A percentile compares a stretch with the other conserved stretches of the same genome.
Conservation (phyloP, 2,329 filamentous ascomycete species). For the Coniochaeta prunicola region DNA sequence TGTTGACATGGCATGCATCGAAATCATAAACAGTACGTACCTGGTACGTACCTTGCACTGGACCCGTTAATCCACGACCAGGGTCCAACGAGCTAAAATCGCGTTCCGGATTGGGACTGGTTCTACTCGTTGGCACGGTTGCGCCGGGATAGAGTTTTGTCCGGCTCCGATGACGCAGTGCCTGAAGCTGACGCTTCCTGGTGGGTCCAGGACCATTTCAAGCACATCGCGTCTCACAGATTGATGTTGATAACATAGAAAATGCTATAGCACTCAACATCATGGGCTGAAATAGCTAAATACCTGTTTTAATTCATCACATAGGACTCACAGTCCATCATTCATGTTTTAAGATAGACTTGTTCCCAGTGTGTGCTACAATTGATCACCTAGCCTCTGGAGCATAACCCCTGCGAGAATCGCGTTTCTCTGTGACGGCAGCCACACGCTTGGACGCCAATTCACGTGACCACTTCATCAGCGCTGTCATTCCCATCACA, state of each 20-base stretch:
- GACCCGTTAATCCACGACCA: background rate
- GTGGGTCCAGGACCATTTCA: background rate
- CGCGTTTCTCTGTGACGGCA: background rate
- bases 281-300: background rate
- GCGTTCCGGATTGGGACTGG: background rate
- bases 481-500: background rate
- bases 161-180: background rate
- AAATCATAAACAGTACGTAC: conserved; percentile 1
- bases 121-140: background rate
- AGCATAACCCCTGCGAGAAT: background rate
- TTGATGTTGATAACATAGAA: background rate
- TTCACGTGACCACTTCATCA: background rate
- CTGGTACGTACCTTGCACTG: background rate
- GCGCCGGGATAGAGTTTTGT: background rate
- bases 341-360: background rate
- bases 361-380: background rate
- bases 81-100: background rate
- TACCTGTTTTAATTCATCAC: background rate
- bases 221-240: background rate
- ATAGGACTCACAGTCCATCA: background rate
- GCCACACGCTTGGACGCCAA: background rate
- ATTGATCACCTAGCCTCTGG: background rate
- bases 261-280: background rate
- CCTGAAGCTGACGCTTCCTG: background rate
- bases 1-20: background rate